Evolutionary conservation across 2,329 filamentous ascomycete species (phyloP).

Genomic region (Lasiodiplodia sp.): DNA sequence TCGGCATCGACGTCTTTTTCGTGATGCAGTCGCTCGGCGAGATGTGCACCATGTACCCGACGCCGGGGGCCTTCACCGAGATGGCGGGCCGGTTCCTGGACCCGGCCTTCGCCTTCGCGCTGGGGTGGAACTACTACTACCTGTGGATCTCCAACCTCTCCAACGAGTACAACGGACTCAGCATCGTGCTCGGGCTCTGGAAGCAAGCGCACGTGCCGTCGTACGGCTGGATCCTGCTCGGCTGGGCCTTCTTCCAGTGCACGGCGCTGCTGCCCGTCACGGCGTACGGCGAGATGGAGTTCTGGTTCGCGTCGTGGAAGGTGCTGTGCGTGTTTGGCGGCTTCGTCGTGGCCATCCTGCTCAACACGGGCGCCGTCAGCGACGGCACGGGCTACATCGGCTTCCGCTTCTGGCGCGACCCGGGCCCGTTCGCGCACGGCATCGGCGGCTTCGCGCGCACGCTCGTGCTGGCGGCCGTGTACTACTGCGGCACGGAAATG

Average conservation of each 20-base stretch:
- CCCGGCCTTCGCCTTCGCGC: slow-evolving; percentile 75
- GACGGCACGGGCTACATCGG: slow-evolving; percentile 44
- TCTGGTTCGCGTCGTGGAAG: slow-evolving; percentile 47
- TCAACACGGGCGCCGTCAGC: slow-evolving; percentile 35
- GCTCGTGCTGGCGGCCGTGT: slow-evolving; percentile 52
- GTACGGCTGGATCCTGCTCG: slow-evolving; percentile 66
- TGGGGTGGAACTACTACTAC: slow-evolving; percentile 71
- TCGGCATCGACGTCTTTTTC: slow-evolving; percentile 31
- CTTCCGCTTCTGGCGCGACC: slow-evolving; percentile 50
- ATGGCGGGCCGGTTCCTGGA: slow-evolving; percentile 67
- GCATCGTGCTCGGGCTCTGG: slow-evolving; percentile 65
- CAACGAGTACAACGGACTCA: slow-evolving; percentile 42
- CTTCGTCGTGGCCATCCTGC: slow-evolving; percentile 45
- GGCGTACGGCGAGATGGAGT: slow-evolving; percentile 52
- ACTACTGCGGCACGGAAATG: slow-evolving; percentile 46
- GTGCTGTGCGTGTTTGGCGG: slow-evolving; percentile 49
- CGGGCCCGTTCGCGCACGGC: slow-evolving; percentile 50
- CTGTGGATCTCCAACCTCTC: slow-evolving; percentile 69
- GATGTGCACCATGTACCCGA: slow-evolving; percentile 75
- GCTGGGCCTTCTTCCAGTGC: slow-evolving; percentile 50
- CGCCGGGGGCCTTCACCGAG: slow-evolving; percentile 74
- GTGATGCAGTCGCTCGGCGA: slow-evolving; percentile 73
- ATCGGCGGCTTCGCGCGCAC: slow-evolving; percentile 51
- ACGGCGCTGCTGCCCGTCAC: slow-evolving; percentile 32
- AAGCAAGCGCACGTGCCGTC: slow-evolving; percentile 52